Percentiles rank a stretch among this genome's conserved stretches.
Conservation (phyloP, 1,139 yeast genomes). For the Yamadazyma conglobata region DNA sequence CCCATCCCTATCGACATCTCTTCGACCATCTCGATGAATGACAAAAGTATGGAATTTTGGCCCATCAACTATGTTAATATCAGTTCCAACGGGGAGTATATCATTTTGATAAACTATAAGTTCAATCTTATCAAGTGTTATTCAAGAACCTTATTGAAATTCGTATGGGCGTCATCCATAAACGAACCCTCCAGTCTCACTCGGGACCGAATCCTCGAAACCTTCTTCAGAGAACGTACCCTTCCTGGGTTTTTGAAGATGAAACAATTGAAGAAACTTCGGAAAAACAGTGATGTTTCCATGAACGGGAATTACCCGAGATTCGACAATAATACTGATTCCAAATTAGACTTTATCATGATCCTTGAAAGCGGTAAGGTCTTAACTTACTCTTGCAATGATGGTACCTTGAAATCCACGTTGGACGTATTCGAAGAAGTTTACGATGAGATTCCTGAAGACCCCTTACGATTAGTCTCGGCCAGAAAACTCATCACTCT, state of each 20-base stretch:
- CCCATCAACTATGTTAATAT: constrained; percentile 63
- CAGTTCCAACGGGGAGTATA: constrained; percentile 57
- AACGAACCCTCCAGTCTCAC: constrained; percentile 16
- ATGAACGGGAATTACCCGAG: constrained; percentile 36
- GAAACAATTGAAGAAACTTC: constrained; percentile 30
- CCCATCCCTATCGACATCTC: constrained; percentile 41
- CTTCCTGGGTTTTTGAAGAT: constrained; percentile 49
- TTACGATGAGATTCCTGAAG: constrained; percentile 17
- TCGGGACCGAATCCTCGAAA: constrained; percentile 43
- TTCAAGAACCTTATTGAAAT: constrained; percentile 50
- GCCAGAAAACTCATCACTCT: constrained; percentile 64
- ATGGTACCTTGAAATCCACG: constrained; percentile 33
- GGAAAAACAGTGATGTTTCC: constrained; percentile 30
- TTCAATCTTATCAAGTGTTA: constrained; percentile 54
- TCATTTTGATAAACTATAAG: constrained; percentile 54
- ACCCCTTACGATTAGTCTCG: constrained; percentile 32
- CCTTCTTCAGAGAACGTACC: constrained; percentile 58
- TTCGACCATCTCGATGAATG: constrained; percentile 27
- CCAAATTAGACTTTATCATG: constrained; percentile 30
- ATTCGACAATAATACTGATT: constrained; percentile 17
- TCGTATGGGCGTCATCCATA: constrained; percentile 46
- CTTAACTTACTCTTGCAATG: constrained; percentile 44
- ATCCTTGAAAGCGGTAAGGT: constrained; percentile 45
- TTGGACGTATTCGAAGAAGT: constrained; percentile 23
- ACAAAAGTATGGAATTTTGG: constrained; percentile 44